phyloP scores from a whole-genome alignment of 345 rosid species.

The Odontarrhena argentea region DNA sequence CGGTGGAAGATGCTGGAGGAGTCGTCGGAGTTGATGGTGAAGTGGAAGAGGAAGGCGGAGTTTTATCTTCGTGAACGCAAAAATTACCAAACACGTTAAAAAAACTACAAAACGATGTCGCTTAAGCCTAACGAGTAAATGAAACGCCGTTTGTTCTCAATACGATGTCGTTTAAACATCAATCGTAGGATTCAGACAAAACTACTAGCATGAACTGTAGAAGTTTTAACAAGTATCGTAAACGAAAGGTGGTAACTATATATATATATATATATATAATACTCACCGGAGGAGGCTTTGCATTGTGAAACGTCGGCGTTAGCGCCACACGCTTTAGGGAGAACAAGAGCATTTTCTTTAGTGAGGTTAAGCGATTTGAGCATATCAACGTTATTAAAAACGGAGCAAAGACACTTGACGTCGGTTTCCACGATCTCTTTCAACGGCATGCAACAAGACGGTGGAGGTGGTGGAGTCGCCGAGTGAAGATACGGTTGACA shows the following conservation, averaged over 20 bases:
- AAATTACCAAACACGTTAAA: neutral
- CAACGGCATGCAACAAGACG: conserved; percentile 57
- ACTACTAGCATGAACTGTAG: too few species aligned
- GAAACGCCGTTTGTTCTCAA: neutral
- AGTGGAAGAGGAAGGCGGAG: conserved; percentile 31
- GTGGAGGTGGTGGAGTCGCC: conserved; percentile 40
- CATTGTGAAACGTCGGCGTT: conserved; percentile 49
- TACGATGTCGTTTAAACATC: neutral
- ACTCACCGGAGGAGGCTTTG: conserved; percentile 38
- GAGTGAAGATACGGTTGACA: conserved; percentile 53
- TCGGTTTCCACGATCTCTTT: conserved; percentile 40
- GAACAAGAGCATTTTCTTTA: conserved; percentile 47
- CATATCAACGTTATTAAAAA: conserved; percentile 40
- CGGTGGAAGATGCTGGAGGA: conserved; percentile 39
- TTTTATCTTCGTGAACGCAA: conserved; percentile 27
- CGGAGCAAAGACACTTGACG: conserved; percentile 54
- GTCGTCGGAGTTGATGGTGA: conserved; percentile 33
- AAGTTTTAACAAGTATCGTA: too few species aligned
- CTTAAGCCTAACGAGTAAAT: neutral
- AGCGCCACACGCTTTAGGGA: conserved; percentile 59
- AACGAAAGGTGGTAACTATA: too few species aligned
- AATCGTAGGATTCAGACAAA: too few species aligned
- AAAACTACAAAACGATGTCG: neutral
- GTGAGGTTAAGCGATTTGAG: conserved; percentile 50
- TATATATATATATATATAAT: too few species aligned